These are phyloP conservation scores for Rhynchospora breviuscula DNA, from an alignment of 176 grass and related monocot species.

Conservation along the genomic window DNA sequence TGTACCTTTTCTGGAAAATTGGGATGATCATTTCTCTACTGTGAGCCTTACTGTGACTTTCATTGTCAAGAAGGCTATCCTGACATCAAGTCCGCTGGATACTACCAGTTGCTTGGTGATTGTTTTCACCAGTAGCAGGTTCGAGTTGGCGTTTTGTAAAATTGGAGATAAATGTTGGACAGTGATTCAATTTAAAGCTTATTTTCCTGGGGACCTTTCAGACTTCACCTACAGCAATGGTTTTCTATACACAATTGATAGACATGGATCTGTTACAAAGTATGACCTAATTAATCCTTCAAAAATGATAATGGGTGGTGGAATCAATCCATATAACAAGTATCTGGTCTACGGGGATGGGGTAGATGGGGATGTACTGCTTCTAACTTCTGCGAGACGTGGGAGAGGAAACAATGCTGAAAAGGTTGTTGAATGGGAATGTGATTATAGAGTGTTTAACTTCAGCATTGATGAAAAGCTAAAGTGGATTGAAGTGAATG, in stretches of 20 bases:
- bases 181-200: neutral
- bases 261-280: neutral
- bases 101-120: too few species aligned
- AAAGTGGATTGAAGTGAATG: neutral
- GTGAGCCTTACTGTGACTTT: too few species aligned
- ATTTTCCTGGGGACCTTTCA: neutral
- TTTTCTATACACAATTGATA: neutral
- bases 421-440: neutral
- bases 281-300: conserved; percentile 2
- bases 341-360: neutral
- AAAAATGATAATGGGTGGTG: neutral
- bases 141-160: too few species aligned
- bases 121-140: too few species aligned
- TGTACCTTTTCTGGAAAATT: too few species aligned
- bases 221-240: neutral
- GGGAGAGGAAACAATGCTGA: too few species aligned
- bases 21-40: too few species aligned
- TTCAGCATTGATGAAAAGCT: neutral
- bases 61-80: too few species aligned
- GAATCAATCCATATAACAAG: neutral
- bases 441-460: neutral
- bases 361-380: neutral
- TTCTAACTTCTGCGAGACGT: neutral
- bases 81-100: too few species aligned
- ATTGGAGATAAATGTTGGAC: too few species aligned